A percentile compares a stretch with the other conserved stretches of the same genome.
These are phyloP conservation scores for Pichia sp. DNA, from an alignment of 1,139 yeast species.

Conservation along the genomic window DNA sequence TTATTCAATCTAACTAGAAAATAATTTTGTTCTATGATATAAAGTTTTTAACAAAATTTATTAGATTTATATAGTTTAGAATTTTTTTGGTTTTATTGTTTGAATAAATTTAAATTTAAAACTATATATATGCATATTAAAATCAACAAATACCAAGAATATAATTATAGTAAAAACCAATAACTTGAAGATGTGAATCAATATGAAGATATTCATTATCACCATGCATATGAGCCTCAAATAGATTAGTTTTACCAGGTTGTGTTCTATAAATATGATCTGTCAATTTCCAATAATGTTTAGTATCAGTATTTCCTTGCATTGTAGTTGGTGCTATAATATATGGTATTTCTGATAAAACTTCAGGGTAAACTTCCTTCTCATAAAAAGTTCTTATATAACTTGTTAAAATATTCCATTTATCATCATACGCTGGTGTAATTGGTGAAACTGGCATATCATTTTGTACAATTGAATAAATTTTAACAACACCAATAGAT, in stretches of 20 bases:
- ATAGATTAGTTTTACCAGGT: slow-evolving; percentile 31
- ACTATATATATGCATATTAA: too few relatives aligned
- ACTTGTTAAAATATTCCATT: slow-evolving; percentile 41
- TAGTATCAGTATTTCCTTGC: slow-evolving; percentile 82
- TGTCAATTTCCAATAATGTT: slow-evolving; percentile 67
- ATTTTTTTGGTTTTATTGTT: too few relatives aligned
- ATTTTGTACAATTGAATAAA: slow-evolving; percentile 23
- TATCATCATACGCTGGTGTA: slow-evolving; percentile 36
- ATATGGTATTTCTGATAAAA: slow-evolving; percentile 34
- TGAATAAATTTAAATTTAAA: too few relatives aligned
- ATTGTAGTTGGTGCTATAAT: slow-evolving; percentile 60
- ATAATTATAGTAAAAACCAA: slow-evolving; percentile 44
- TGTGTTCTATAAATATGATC: slow-evolving; percentile 60
- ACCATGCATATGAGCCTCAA: slow-evolving; percentile 38
- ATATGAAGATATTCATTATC: slow-evolving; percentile 52
- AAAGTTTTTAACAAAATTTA: too few relatives aligned
- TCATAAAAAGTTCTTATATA: slow-evolving; percentile 43
- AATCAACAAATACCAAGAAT: slow-evolving; percentile 8
- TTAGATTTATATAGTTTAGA: too few relatives aligned
- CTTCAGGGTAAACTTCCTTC: slow-evolving; percentile 36
- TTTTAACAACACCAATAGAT: slow-evolving; percentile 40
- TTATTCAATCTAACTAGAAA: too few relatives aligned
- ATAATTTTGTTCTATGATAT: too few relatives aligned
- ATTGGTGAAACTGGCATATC: slow-evolving; percentile 35
- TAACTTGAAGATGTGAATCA: slow-evolving; percentile 48